Evolutionary conservation across 208 protist species (phyloP).

Genomic region (Acanthamoeba polyphaga): DNA sequence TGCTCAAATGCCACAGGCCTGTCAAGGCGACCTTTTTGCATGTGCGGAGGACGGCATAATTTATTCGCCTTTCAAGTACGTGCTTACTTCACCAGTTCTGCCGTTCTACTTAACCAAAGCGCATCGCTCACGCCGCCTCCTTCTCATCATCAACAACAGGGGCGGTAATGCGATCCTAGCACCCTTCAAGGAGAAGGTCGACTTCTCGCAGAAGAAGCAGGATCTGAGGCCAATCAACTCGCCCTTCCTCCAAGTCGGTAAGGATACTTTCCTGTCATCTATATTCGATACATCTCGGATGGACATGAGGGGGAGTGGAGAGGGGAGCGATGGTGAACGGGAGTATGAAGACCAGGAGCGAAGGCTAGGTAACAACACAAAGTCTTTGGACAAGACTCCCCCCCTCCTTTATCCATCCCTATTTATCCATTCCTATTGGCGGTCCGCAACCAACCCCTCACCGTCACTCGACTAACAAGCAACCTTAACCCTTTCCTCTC

Average conservation of each 20-base stretch:
- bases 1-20: neutral
- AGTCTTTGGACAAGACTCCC: neutral
- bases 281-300: conserved; percentile 5
- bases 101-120: neutral
- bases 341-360: neutral
- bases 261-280: neutral
- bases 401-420: neutral
- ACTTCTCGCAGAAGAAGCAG: conserved; percentile 41
- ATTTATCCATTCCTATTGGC: neutral
- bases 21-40: conserved; percentile 28
- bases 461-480: neutral
- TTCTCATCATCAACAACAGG: neutral
- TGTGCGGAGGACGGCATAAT: conserved; percentile 7
- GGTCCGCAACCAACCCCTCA: neutral
- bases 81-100: neutral
- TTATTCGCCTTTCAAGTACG: conserved; percentile 45
- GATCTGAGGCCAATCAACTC: conserved; percentile 30
- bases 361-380: neutral
- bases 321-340: neutral
- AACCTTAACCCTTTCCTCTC: neutral
- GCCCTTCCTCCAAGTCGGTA: conserved; percentile 14
- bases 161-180: neutral
- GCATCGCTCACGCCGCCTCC: neutral
- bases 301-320: neutral
- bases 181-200: conserved; percentile 33